Percentiles rank a stretch among this genome's conserved stretches.
Conservation (phyloP, 768 basidiomycete genomes). For the Paxillus ammoniavirescens region DNA sequence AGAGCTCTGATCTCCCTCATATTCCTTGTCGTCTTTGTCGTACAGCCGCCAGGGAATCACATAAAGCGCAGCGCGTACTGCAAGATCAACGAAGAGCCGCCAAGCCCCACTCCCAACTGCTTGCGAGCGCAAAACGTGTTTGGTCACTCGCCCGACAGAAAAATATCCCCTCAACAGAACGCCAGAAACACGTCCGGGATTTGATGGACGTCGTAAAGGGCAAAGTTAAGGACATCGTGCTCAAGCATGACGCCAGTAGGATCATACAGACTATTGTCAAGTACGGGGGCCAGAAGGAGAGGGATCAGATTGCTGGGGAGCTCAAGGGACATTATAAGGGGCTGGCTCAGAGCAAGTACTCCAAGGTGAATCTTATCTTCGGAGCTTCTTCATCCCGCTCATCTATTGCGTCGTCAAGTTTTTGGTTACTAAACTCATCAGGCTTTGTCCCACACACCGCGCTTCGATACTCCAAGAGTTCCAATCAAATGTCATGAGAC, state of each 20-base stretch:
- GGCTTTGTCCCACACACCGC: conserved; percentile 72
- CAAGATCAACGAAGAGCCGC: conserved; percentile 70
- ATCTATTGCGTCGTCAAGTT: conserved; percentile 46
- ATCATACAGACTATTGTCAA: conserved; percentile 83
- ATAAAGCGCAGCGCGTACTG: conserved; percentile 65
- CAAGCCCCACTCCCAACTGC: conserved; percentile 72
- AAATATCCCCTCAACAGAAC: conserved; percentile 64
- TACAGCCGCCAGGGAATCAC: conserved; percentile 64
- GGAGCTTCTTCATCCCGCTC: neutral
- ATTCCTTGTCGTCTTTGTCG: neutral
- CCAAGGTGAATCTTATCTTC: conserved; percentile 57
- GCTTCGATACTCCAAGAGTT: conserved; percentile 77
- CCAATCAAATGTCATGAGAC: conserved; percentile 67
- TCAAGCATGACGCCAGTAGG: conserved; percentile 90
- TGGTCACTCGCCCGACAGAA: conserved; percentile 79
- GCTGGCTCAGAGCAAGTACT: conserved; percentile 85
- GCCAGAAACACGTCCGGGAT: conserved; percentile 68
- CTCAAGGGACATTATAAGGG: conserved; percentile 77
- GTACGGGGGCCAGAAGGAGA: conserved; percentile 68
- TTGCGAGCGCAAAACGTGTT: conserved; percentile 68
- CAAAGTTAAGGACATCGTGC: conserved; percentile 79
- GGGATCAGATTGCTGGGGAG: conserved; percentile 80
- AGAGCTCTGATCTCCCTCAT: conserved; percentile 7
- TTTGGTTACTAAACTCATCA: conserved; percentile 76
- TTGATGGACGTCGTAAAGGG: conserved; percentile 79